Conservation (phyloP, 768 basidiomycete genomes). For the Auricularia auricula-judae region DNA sequence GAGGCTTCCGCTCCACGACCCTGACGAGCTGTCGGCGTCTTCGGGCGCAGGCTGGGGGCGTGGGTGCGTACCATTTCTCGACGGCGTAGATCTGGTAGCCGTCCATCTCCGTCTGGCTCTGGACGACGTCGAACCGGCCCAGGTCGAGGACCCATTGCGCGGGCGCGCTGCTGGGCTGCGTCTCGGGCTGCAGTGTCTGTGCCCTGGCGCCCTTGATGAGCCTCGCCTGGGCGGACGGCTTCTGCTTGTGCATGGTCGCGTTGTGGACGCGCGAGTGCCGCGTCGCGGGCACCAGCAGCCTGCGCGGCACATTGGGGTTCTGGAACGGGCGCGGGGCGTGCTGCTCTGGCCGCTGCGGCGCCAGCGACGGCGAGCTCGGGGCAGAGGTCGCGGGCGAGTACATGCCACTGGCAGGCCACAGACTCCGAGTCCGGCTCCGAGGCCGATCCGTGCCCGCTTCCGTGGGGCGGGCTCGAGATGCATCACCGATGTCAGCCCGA, state of each 20-base stretch:
- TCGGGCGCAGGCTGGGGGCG: background rate
- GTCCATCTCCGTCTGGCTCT: constrained; percentile 36
- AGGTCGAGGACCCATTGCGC: constrained; percentile 33
- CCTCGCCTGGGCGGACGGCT: constrained; percentile 16
- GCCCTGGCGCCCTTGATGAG: constrained; percentile 18
- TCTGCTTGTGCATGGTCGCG: constrained; percentile 6
- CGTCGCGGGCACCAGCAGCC: background rate
- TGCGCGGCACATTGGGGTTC: background rate
- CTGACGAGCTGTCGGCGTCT: constrained; percentile 22
- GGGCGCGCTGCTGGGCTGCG: constrained; percentile 5
- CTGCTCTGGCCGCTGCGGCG: background rate
- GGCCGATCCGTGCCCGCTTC: background rate
- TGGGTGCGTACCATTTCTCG: constrained; percentile 58
- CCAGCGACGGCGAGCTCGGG: background rate
- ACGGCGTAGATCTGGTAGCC: constrained; percentile 81
- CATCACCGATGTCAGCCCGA: no score
- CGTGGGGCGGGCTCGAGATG: no score
- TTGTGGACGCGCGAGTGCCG: background rate
- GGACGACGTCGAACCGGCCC: constrained; percentile 37
- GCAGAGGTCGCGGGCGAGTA: background rate
- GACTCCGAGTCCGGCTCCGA: background rate
- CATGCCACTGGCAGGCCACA: background rate
- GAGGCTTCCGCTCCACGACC: constrained; percentile 57
- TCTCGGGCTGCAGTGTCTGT: background rate
- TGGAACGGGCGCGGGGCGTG: background rate